Base-by-base conservation (phyloP, 2,329 filamentous ascomycete species). In the Microcyclospora tardicrescens region DNA sequence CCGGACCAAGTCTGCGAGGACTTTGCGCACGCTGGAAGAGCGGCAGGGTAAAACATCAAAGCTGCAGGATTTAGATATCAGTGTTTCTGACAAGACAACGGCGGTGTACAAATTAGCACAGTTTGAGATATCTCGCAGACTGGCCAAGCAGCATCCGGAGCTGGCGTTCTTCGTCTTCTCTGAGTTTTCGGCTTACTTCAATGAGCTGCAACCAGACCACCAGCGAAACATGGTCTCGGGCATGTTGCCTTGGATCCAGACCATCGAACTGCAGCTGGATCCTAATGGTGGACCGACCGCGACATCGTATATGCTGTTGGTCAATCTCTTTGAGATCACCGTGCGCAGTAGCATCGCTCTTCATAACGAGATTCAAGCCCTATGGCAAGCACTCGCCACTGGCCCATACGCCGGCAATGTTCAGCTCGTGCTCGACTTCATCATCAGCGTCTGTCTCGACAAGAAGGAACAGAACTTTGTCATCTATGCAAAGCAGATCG, bases 51-150 rank as follows among this genome's bases (percentile, higher is more conserved):
- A 83, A 48, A 91, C 77, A 47, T 94, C 89, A 1, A 93, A 93
- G 55, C 77, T 98, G 6, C 85, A 94, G 56, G 91, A 98, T 58
- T 93, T 95, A 42, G 91, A 98, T 54, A 96, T 98, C 52, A 95
- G 87, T 58, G 91, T 98, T 41, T 93, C 89, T 0, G 93, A 98
- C 63, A 96, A 95, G 63, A 98, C 93, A 0, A 93, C 93, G 48
- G 87, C 89, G 0, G 89, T 98, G 2, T 98, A 96, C 63, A 98
- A 98, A 63, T 70, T 93, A 33, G 91, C 93, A 0, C 91, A 98
- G 56, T 96, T 95, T 48, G 89, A 96, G 56, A 93, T 93, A 15
- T 96, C 91, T 0, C 86, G 89, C 53, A 74, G 87, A 14, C 72
- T 98, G 30, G 83, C 87, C 1, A 84, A 84, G 53, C 84, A 93